phyloP scores from a whole-genome alignment of 192 early-diverging fungal species.

The Backusella tarrabulga region DNA sequence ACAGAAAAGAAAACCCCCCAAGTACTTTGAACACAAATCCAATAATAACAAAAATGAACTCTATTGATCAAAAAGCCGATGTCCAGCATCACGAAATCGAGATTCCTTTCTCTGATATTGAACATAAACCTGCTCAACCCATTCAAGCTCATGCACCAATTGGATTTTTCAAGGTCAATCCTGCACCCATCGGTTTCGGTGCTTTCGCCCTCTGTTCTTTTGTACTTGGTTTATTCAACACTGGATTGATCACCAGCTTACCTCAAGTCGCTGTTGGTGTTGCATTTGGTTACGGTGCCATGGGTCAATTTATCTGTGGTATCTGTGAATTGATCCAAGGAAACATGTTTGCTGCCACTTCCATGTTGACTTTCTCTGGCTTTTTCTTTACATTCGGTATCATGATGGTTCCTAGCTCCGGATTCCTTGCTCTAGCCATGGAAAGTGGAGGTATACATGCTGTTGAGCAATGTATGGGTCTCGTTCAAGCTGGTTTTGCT shows the following conservation, averaged over 20 bases:
- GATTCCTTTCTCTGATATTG: neutral
- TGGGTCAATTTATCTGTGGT: slow-evolving; percentile 23
- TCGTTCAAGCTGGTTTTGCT: slow-evolving; percentile 17
- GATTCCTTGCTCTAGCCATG: neutral
- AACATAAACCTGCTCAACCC: neutral
- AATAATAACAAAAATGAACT: neutral
- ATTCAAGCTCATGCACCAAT: neutral
- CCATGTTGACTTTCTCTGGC: slow-evolving; percentile 22
- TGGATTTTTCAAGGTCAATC: neutral
- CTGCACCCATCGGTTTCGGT: slow-evolving; percentile 24
- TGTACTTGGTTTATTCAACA: slow-evolving; percentile 26
- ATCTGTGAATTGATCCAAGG: slow-evolving; percentile 21
- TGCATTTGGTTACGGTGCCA: slow-evolving; percentile 16
- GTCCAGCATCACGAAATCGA: slow-evolving; percentile 8
- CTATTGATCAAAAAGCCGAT: neutral
- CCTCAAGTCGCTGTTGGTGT: slow-evolving; percentile 28
- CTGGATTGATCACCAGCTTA: slow-evolving; percentile 2
- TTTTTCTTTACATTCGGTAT: slow-evolving; percentile 32
- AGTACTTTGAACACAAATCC: neutral
- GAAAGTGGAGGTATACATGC: neutral
- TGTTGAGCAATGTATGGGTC: slow-evolving; percentile 5
- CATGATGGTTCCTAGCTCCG: slow-evolving; percentile 23
- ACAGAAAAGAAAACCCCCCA: neutral
- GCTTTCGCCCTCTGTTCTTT: slow-evolving; percentile 26
- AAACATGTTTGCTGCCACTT: slow-evolving; percentile 26